A percentile compares a stretch with the other conserved stretches of the same genome.
phyloP scores from a whole-genome alignment of 257 asterid genomes.

The Solanum virginianum region DNA sequence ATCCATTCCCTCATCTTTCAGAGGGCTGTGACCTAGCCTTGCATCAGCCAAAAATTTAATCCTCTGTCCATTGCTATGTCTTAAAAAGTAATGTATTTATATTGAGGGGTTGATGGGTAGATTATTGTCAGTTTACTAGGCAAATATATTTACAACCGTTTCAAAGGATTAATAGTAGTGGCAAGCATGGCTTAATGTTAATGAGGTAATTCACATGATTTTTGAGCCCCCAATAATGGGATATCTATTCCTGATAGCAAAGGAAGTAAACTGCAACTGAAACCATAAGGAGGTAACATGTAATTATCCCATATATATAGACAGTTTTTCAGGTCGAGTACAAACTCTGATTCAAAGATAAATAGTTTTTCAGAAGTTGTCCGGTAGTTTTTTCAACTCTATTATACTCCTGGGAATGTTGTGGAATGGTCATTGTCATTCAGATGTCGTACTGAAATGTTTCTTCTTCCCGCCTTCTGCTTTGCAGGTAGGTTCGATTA shows the following conservation, averaged over 20 bases:
- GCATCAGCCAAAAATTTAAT: not conserved
- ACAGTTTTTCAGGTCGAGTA: not conserved
- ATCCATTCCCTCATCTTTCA: not conserved
- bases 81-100: not conserved
- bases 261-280: not conserved
- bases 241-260: not conserved
- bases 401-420: not conserved
- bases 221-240: not conserved
- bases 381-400: not conserved
- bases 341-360: not conserved
- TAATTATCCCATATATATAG: not conserved
- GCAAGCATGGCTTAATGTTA: not conserved
- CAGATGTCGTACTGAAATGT: not conserved
- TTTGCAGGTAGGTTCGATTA: slow-evolving; percentile 85
- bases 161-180: not conserved
- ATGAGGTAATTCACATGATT: not conserved
- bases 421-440: not conserved
- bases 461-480: not conserved
- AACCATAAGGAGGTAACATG: not conserved
- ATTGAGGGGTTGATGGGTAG: not conserved
- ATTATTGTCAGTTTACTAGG: not conserved
- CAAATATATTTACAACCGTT: not conserved
- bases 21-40: not conserved
- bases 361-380: not conserved
- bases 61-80: not conserved